Evolutionary conservation across 2,329 filamentous ascomycete genomes (phyloP), one percentile per base, ranked within the genome.

Genomic region (Ceratocystis albifundus): DNA sequence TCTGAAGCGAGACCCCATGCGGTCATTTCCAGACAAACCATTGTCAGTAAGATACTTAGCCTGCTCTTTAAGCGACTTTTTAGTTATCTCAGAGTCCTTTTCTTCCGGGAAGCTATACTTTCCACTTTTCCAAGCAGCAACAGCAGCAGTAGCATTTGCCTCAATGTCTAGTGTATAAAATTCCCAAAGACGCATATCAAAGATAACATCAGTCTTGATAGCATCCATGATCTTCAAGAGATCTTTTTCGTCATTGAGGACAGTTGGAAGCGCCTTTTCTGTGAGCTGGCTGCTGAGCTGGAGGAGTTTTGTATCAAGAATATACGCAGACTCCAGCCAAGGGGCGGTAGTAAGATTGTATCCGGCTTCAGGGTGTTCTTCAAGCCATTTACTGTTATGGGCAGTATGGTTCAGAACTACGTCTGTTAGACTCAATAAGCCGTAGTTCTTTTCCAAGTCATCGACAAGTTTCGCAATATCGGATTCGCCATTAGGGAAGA

Each of bases 371-470:
- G 95, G 94, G 73, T 99, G 93, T 68, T 95, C 88, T 73, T 95
- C 82, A 10, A 99, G 82, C 94, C 94, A 99, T 71, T 88, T 84
- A 76, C 89, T 95, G 77, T 97, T 97, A 78, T 96, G 84, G 5
- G 94, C 93, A 3, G 94, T 99, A 77, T 99, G 94, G 73, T 99
- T 99, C 80, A 94, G 91, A 57, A 99, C 95, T 69, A 99, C 93
- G 74, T 99, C 94, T 0, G 93, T 96, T 77, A 99, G 77, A 69
- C 89, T 90, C 66, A 99, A 80, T 65, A 99, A 79, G 1, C 89
- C 89, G 75, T 95, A 86, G 64, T 96, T 86, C 64, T 86, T 81
- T 75, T 96, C 89, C 81, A 99, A 88, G 73, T 84, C 91, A 55
- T 84, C 76, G 20, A 96, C 84, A 80, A 99, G 80, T 61, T 84